These are phyloP conservation scores for Globisporangium alternatum DNA, from an alignment of 352 stramenopile species.

Conservation along the genomic window DNA sequence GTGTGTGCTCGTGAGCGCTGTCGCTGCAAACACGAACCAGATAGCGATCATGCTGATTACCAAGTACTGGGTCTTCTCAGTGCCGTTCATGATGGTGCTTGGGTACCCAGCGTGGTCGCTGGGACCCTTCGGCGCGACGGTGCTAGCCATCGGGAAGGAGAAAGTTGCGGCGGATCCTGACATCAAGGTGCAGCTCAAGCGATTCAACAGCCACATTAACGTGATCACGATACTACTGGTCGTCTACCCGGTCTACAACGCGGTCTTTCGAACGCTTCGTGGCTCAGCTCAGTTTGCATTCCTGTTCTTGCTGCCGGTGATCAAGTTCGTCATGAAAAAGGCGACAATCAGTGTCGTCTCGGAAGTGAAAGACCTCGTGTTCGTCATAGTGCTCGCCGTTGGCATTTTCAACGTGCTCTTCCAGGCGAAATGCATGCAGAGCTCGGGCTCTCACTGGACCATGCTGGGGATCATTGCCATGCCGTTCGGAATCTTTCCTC, in stretches of 20 bases:
- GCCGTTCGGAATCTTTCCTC: constrained; percentile 9
- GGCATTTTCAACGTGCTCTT: constrained; percentile 16
- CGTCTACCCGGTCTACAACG: constrained; percentile 11
- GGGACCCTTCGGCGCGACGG: not conserved
- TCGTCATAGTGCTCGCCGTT: not conserved
- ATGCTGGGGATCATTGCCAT: constrained; percentile 14
- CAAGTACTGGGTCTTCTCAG: not conserved
- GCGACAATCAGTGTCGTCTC: not conserved
- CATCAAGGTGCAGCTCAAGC: constrained; percentile 7
- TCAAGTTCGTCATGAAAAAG: constrained; percentile 12
- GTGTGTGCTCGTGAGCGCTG: too few species aligned
- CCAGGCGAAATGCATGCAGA: constrained; percentile 24
- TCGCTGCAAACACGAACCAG: too few species aligned
- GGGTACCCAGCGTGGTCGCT: not conserved
- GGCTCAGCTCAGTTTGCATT: constrained; percentile 9
- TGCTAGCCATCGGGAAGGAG: not conserved
- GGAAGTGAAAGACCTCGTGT: constrained; percentile 11
- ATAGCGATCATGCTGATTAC: not conserved
- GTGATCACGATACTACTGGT: constrained; percentile 1
- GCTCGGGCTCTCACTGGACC: constrained; percentile 14
- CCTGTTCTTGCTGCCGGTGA: constrained; percentile 11
- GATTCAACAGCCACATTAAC: constrained; percentile 6
- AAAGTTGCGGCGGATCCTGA: constrained; percentile 7
- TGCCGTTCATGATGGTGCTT: not conserved
- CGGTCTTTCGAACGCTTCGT: not conserved